phyloP scores from a whole-genome alignment of 352 stramenopile species.

The Peronosclerospora sorghi region DNA sequence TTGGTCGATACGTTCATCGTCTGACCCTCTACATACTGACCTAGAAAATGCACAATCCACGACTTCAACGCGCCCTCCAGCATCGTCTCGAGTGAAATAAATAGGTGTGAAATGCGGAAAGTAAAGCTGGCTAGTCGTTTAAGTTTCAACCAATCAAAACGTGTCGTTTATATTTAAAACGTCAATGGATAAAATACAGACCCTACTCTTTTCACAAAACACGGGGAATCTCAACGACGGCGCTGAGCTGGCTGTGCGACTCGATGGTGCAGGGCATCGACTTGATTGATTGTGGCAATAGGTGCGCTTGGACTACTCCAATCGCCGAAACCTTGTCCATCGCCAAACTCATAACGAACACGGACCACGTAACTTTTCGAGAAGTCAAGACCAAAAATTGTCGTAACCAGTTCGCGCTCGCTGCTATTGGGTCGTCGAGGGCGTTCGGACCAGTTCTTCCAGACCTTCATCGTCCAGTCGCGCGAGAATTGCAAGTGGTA shows the following conservation, averaged over 20 bases:
- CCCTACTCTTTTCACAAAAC: no score
- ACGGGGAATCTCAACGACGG: constrained; percentile 1
- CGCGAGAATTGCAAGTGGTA: constrained; percentile 65
- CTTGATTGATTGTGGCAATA: constrained; percentile 31
- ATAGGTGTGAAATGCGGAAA: constrained; percentile 5
- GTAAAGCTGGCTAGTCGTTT: constrained; percentile 9
- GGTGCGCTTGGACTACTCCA: constrained; percentile 48
- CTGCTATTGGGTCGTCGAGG: constrained; percentile 32
- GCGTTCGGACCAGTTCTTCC: constrained; percentile 61
- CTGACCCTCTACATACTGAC: constrained; percentile 82
- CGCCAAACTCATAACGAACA: constrained; percentile 54
- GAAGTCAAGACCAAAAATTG: constrained; percentile 58
- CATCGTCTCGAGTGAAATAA: constrained; percentile 29
- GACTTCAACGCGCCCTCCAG: constrained; percentile 83
- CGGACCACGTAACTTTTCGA: constrained; percentile 68
- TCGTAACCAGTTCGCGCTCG: constrained; percentile 45
- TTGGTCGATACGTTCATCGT: constrained; percentile 79
- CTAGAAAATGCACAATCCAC: constrained; percentile 77
- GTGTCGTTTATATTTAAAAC: no score
- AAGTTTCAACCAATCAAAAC: no score
- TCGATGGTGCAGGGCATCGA: constrained; percentile 16
- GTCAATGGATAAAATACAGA: no score
- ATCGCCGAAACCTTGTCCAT: constrained; percentile 30
- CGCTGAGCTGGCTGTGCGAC: constrained; percentile 12
- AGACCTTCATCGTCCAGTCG: constrained; percentile 67